Conservation (phyloP, 495 filamentous ascomycete genomes). For the Tuber microsphaerosporum region DNA sequence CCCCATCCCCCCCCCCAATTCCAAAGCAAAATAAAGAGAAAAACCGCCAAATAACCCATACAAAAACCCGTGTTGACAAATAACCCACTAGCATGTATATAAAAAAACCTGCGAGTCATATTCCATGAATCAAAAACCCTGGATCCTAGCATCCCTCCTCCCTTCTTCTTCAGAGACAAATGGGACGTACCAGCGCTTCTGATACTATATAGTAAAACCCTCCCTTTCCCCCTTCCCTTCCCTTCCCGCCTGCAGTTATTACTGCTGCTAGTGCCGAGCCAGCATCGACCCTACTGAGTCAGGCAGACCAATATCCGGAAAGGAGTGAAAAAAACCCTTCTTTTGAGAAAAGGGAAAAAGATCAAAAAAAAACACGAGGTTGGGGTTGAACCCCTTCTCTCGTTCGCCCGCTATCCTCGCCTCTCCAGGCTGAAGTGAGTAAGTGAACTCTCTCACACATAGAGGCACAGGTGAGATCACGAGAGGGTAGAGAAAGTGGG, state of each 20-base stretch:
- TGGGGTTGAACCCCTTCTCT: not conserved
- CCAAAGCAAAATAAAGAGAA: slow-evolving; percentile 1
- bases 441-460: not conserved
- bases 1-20: slow-evolving; percentile 19
- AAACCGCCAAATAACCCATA: not conserved
- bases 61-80: not conserved
- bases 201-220: not conserved
- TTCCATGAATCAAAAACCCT: not conserved
- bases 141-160: not conserved
- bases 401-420: not conserved
- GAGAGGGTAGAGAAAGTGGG: not conserved
- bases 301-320: not conserved
- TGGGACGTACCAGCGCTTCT: not conserved
- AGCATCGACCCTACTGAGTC: not conserved
- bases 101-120: slow-evolving; percentile 1
- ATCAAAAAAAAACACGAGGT: not conserved
- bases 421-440: not conserved
- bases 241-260: not conserved
- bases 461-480: not conserved
- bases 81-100: not conserved
- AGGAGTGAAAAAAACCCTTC: not conserved
- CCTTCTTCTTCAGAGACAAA: not conserved
- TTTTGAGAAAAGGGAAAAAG: not conserved
- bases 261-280: not conserved
- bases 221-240: not conserved